Conservation (phyloP, 495 filamentous ascomycete species). For the Penicillium verhagenii region DNA sequence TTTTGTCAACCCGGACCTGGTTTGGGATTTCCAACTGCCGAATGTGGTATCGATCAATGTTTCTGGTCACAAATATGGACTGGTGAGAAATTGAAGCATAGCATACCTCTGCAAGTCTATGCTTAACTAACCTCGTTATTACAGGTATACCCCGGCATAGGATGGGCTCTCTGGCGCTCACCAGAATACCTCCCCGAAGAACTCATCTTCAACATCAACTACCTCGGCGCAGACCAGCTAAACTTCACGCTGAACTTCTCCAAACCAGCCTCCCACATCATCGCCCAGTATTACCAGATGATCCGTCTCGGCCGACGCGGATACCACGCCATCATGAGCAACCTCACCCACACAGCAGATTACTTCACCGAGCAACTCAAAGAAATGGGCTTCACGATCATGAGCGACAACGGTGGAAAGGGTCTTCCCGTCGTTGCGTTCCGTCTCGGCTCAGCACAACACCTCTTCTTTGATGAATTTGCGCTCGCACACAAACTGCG, state of each 20-base stretch:
- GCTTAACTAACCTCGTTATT: too few species aligned
- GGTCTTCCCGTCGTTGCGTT: conserved; percentile 88
- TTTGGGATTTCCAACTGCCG: conserved; percentile 82
- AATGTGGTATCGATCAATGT: conserved; percentile 91
- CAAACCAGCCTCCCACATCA: conserved; percentile 87
- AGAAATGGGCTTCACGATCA: conserved; percentile 75
- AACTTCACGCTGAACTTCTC: conserved; percentile 96
- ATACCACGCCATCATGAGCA: conserved; percentile 82
- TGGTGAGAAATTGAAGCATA: too few species aligned
- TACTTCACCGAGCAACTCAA: conserved; percentile 72
- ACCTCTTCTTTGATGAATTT: conserved; percentile 78
- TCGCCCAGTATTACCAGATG: conserved; percentile 94
- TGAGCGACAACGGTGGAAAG: conserved; percentile 69
- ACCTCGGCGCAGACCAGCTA: conserved; percentile 87
- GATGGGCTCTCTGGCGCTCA: conserved; percentile 87
- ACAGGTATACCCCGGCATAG: conserved; percentile 80
- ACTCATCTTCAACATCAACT: conserved; percentile 97
- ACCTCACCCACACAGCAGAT: conserved; percentile 78
- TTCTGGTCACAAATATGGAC: conserved; percentile 82
- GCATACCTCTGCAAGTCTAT: too few species aligned
- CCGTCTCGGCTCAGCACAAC: conserved; percentile 58
- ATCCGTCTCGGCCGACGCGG: conserved; percentile 89
- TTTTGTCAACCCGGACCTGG: conserved; percentile 56
- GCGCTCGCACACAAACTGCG: conserved; percentile 78
- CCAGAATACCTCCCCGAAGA: conserved; percentile 83